These are phyloP conservation scores for Xylariomycetidae sp. DNA, from an alignment of 2,329 filamentous ascomycete genomes.

Conservation along the genomic window DNA sequence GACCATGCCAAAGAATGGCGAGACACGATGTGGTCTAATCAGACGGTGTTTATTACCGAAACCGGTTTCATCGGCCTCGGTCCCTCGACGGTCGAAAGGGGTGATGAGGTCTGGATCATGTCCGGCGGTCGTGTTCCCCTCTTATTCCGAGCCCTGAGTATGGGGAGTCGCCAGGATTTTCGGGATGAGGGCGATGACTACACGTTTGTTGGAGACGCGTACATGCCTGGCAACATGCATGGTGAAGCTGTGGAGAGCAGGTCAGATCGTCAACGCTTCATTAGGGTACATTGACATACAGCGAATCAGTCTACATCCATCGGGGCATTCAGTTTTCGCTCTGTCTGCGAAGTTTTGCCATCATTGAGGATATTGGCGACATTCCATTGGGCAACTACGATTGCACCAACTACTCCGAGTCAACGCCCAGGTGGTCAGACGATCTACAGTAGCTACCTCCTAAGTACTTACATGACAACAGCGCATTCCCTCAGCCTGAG, in stretches of 20 bases:
- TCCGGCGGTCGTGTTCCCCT: slow-evolving; percentile 10
- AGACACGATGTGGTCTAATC: slow-evolving; percentile 6
- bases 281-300: too few species aligned
- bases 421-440: too few species aligned
- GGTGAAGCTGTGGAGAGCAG: slow-evolving; percentile 11
- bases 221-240: slow-evolving; percentile 7
- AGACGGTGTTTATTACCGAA: slow-evolving; percentile 12
- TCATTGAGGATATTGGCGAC: too few species aligned
- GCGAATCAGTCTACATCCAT: too few species aligned
- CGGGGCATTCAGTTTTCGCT: too few species aligned
- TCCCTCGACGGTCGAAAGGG: slow-evolving; percentile 6
- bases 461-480: too few species aligned
- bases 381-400: too few species aligned
- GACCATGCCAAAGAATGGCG: slow-evolving; percentile 4
- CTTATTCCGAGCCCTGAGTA: slow-evolving; percentile 5
- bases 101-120: slow-evolving; percentile 13
- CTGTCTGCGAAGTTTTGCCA: too few species aligned
- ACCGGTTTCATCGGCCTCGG: slow-evolving; percentile 11
- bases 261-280: slow-evolving; percentile 4
- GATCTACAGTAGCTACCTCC: too few species aligned
- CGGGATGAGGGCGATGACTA: slow-evolving; percentile 5
- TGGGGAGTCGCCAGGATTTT: not conserved
- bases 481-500: too few species aligned
- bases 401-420: too few species aligned
- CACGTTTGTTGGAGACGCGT: slow-evolving; percentile 8